These are phyloP conservation scores for Tolypocladium capitatum DNA, from an alignment of 2,329 filamentous ascomycete species.

Conservation along the genomic window DNA sequence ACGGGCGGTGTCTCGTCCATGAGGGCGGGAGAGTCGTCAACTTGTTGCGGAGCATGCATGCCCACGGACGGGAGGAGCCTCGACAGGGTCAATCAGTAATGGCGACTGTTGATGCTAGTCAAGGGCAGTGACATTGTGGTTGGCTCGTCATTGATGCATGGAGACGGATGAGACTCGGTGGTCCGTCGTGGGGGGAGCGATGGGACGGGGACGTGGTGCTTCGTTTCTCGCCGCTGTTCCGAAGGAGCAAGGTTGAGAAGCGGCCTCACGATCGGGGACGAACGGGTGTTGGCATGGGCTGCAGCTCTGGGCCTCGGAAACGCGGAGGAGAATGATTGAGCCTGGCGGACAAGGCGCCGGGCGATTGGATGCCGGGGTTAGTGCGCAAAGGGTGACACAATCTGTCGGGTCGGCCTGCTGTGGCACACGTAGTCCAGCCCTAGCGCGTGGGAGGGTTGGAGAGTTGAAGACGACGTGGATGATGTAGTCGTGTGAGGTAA, in stretches of 20 bases:
- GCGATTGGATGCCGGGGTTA: conserved; percentile 3
- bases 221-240: not conserved
- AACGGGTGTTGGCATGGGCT: conserved; percentile 1
- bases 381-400: conserved; percentile 6
- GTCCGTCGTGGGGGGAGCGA: conserved; percentile 2
- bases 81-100: conserved; percentile 15
- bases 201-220: not conserved
- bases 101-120: conserved; percentile 10
- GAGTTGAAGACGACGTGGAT: not conserved
- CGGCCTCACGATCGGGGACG: not conserved
- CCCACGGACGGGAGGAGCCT: conserved; percentile 17
- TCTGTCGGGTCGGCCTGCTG: conserved; percentile 4
- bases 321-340: conserved; percentile 2
- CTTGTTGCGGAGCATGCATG: conserved; percentile 18
- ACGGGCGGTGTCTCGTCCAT: conserved; percentile 22
- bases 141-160: conserved; percentile 18
- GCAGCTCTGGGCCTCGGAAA: conserved; percentile 2
- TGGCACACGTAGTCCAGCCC: conserved; percentile 4
- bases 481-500: not conserved
- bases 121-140: conserved; percentile 21
- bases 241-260: not conserved
- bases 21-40: conserved; percentile 12
- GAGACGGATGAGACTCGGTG: conserved; percentile 7
- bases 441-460: not conserved
- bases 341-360: not conserved